Evolutionary conservation across 257 asterid genomes (phyloP).

Genomic region (Ligustrum vulgare): DNA sequence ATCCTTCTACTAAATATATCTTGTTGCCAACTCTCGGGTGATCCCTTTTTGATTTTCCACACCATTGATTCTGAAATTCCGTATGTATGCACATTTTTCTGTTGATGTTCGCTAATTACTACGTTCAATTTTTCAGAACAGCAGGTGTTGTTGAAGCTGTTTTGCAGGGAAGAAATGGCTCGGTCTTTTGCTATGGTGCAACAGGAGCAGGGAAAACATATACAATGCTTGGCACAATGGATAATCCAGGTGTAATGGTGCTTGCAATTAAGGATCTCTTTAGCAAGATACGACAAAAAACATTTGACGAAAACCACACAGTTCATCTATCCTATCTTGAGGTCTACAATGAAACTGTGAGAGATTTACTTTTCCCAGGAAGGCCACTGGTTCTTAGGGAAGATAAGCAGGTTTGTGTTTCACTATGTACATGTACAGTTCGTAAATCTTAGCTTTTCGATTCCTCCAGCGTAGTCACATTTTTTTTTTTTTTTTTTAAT

Average conservation of each 20-base stretch:
- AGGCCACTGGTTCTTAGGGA: conserved; percentile 67
- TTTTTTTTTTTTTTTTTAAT: too few relatives aligned
- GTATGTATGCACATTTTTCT: neutral
- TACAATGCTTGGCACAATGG: conserved; percentile 65
- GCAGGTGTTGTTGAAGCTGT: conserved; percentile 73
- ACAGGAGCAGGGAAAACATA: conserved; percentile 73
- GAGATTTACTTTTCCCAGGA: conserved; percentile 65
- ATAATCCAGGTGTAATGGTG: conserved; percentile 70
- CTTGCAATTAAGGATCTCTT: conserved; percentile 69
- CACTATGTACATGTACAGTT: neutral
- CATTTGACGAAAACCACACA: conserved; percentile 54
- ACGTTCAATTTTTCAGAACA: conserved; percentile 48
- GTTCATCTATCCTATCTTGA: conserved; percentile 68
- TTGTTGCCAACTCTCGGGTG: neutral
- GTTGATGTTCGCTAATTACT: neutral
- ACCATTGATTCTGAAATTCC: neutral
- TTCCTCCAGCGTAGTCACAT: neutral
- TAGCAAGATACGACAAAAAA: conserved; percentile 48
- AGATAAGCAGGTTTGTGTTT: conserved; percentile 53
- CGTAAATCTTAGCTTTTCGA: neutral
- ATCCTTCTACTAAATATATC: neutral
- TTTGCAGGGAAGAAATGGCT: conserved; percentile 63
- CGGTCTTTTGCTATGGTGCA: conserved; percentile 71
- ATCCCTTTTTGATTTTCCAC: neutral
- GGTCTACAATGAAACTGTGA: conserved; percentile 64